Evolutionary conservation across 305 asterid species (phyloP), one percentile per base, ranked within the genome.

Genomic region (Euphrasia arctica): DNA sequence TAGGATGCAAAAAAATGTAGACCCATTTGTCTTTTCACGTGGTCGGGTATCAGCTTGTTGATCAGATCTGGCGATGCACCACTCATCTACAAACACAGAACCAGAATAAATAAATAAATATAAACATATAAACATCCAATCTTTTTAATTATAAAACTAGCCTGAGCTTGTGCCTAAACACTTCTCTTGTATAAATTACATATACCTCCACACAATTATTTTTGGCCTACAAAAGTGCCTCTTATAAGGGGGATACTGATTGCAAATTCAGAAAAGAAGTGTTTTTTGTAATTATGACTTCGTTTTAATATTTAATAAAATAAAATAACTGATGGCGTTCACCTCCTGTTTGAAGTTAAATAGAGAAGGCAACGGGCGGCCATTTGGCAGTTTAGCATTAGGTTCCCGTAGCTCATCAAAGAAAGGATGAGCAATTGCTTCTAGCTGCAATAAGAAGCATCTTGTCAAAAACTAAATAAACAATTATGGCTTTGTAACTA

Each of bases 271-370:
- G 22, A 18, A 18, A 18, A 18, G 22, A 18, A 18, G 56, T 15
- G 9, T 0, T 50, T 1, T 49, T 50, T 50, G 27, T 3, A 50
- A 4, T 50, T 50, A 50, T 50, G 11, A 10, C 10, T 14, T 50
- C 18, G 5, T 47, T 47, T 47, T 18, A 54, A 54, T 25, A 57
- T 57, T 42, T 11, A 57, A 6, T 9, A 28, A 29, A n/a, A 42
- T 7, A 50, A 50, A 13, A 14, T 49, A 49, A 50, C 12, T 11
- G 4, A 54, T 7, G 8, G 36, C 58, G 18, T 22, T 25, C 62
- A 87, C 97, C 96, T 89, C 97, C 71, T 87, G 91, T 73, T 92
- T 85, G 82, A 90, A 92, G 78, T 90, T 84, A 74, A 90, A 92
- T 15, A 90, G 83, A 62, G 94, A 89, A 5, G 95, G 98, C 71